Percentiles rank a stretch among this genome's conserved stretches.
These are phyloP conservation scores for Amphicarpaea edgeworthii DNA, from an alignment of 306 rosid species.

Conservation along the genomic window DNA sequence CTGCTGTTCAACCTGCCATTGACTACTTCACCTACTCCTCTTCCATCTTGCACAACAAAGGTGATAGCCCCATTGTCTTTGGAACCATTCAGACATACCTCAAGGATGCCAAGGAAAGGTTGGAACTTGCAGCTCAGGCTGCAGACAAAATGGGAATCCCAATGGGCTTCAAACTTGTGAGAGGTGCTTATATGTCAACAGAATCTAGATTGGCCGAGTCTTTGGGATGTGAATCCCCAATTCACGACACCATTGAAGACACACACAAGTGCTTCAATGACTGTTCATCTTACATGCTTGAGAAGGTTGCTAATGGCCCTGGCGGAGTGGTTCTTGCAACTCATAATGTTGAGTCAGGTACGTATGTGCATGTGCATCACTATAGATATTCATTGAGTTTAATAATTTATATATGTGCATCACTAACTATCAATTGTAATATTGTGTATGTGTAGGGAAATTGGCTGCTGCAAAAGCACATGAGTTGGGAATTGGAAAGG, in stretches of 20 bases:
- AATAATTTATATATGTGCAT: too few relatives aligned
- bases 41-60: slow-evolving; percentile 66
- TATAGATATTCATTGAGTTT: too few relatives aligned
- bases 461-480: slow-evolving; percentile 77
- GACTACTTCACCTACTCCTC: slow-evolving; percentile 86
- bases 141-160: slow-evolving; percentile 73
- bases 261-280: slow-evolving; percentile 81
- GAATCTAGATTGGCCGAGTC: slow-evolving; percentile 69
- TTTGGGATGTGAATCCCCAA: slow-evolving; percentile 71
- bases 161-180: slow-evolving; percentile 84
- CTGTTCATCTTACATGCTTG: slow-evolving; percentile 72
- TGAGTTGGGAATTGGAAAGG: slow-evolving; percentile 78
- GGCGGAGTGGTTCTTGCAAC: slow-evolving; percentile 84
- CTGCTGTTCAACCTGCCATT: slow-evolving; percentile 84
- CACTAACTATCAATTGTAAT: too few relatives aligned
- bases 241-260: slow-evolving; percentile 71
- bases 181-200: slow-evolving; percentile 94
- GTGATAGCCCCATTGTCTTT: slow-evolving; percentile 58
- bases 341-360: slow-evolving; percentile 90
- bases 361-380: too few relatives aligned
- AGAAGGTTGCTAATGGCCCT: slow-evolving; percentile 66
- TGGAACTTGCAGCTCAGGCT: slow-evolving; percentile 52
- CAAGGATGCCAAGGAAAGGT: slow-evolving; percentile 82
- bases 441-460: slow-evolving; percentile 74
- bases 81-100: slow-evolving; percentile 85